These are phyloP conservation scores for Fusarium sp. DNA, from an alignment of 2,329 filamentous ascomycete species.

Conservation along the genomic window DNA sequence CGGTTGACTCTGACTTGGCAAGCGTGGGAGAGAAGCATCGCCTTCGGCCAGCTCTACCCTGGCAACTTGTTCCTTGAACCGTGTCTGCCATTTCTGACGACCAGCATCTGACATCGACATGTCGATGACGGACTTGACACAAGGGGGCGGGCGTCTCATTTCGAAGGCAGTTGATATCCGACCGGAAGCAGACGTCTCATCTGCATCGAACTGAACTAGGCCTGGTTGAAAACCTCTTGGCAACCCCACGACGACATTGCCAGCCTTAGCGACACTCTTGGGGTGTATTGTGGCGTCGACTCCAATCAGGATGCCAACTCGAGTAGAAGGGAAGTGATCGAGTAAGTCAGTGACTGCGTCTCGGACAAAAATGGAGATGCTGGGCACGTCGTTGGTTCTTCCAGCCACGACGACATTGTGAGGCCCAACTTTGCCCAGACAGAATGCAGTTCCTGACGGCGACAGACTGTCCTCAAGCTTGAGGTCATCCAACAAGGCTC, in stretches of 20 bases:
- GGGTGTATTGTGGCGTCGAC: rapidly evolving
- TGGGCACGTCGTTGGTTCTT: rapidly evolving
- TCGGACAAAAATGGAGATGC: rapidly evolving
- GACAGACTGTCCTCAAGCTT: no score
- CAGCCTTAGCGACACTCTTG: background rate
- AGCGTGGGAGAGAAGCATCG: no score
- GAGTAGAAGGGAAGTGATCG: rapidly evolving
- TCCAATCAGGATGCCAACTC: background rate
- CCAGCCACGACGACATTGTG: background rate
- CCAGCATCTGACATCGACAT: no score
- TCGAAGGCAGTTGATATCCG: background rate
- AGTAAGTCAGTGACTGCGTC: background rate
- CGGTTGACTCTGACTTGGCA: no score
- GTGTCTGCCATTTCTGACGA: no score
- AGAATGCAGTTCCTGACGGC: background rate
- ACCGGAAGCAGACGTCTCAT: rapidly evolving
- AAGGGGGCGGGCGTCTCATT: rapidly evolving
- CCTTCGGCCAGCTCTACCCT: no score
- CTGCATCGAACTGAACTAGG: background rate
- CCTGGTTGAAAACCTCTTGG: background rate
- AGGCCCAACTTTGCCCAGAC: background rate
- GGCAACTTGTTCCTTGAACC: no score
- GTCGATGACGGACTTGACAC: rapidly evolving
- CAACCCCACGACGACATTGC: background rate
- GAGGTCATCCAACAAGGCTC: rapidly evolving